Evolutionary conservation across 2,329 filamentous ascomycete genomes (phyloP).

Genomic region (Pseudogymnoascus sp.): DNA sequence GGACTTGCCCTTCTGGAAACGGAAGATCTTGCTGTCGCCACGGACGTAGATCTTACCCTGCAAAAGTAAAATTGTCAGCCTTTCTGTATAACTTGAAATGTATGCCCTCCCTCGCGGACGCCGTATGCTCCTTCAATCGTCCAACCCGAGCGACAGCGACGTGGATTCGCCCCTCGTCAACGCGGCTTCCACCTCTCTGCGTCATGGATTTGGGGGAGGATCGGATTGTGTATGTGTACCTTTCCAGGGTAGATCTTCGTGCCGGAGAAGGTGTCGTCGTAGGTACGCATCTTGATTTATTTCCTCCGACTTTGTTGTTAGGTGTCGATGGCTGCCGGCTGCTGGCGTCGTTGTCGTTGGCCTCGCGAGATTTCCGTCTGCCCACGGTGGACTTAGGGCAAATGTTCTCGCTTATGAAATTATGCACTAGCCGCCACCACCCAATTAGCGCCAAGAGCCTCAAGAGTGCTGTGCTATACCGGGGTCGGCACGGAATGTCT

Average conservation of each 20-base stretch:
- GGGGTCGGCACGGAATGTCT: not conserved
- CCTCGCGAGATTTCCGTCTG: constrained; percentile 9
- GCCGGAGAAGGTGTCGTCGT: constrained; percentile 72
- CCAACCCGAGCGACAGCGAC: constrained; percentile 3
- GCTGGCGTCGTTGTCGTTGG: constrained; percentile 9
- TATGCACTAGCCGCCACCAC: constrained; percentile 5
- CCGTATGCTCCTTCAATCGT: not conserved
- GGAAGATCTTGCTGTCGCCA: constrained; percentile 99
- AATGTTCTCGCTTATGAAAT: constrained; percentile 10
- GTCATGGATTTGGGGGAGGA: constrained; percentile 15
- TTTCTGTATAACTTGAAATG: constrained; percentile 7
- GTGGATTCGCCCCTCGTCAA: constrained; percentile 9
- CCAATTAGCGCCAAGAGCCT: constrained; percentile 8
- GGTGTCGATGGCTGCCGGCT: constrained; percentile 9
- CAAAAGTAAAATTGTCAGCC: constrained; percentile 25
- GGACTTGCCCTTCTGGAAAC: constrained; percentile 99
- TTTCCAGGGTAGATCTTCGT: constrained; percentile 75
- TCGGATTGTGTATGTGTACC: constrained; percentile 44
- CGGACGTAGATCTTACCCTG: constrained; percentile 99
- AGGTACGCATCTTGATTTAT: constrained; percentile 27
- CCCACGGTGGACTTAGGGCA: constrained; percentile 9
- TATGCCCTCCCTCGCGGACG: constrained; percentile 4
- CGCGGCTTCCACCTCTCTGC: constrained; percentile 6
- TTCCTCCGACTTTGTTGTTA: constrained; percentile 9
- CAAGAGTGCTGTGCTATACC: not conserved